Base-by-base conservation (phyloP, 805 yeast species). In the Torulaspora indica region DNA sequence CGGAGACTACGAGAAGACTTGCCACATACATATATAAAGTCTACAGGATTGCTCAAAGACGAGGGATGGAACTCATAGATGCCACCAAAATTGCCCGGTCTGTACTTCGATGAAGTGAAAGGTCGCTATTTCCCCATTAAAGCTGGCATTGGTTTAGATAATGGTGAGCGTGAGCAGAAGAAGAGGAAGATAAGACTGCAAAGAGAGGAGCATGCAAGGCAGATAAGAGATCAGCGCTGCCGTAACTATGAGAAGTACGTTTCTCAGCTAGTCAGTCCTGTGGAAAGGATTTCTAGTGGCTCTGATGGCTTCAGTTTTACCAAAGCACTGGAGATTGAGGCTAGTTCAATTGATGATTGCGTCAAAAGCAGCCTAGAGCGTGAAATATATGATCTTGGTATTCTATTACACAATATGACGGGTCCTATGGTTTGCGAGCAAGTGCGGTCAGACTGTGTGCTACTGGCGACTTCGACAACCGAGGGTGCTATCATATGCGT, bases 21-120 rank as follows among this genome's bases (percentile, higher is more conserved):
- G 22, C 5, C 22, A 20, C 22, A 20, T 20, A 20, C 22, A 20
- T 5, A 20, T 20, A 20, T 20, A 20, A 20, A 20, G 22, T 20
- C 5, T 20, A 20, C 22, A 20, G 22, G 22, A 20, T 20, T 20
- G 22, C 4, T 20, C 22, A 20, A 6, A 15, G 15, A 10, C n/a
- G 8, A 13, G 13, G 17, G 23, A 29, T 40, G 35, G 28, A 15
- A 18, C 14, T 5, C n/a, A 12, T 8, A 8, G 14, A 46, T 46
- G 53, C 43, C 45, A 15, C 49, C 51, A n/a, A 45, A 53, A 12
- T 29, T 61, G 25, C 66, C 66, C 15, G 67, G 65, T 3, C 55
- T 56, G 20, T 56, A 58, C 32, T 62, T 43, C 38, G 64, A 62
- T 43, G 44, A 48, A 20, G 54, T 46, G 30, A 51, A 49, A 14